These are phyloP conservation scores for Backusella australiensis DNA, from an alignment of 192 early-diverging fungal genomes.

Conservation along the genomic window DNA sequence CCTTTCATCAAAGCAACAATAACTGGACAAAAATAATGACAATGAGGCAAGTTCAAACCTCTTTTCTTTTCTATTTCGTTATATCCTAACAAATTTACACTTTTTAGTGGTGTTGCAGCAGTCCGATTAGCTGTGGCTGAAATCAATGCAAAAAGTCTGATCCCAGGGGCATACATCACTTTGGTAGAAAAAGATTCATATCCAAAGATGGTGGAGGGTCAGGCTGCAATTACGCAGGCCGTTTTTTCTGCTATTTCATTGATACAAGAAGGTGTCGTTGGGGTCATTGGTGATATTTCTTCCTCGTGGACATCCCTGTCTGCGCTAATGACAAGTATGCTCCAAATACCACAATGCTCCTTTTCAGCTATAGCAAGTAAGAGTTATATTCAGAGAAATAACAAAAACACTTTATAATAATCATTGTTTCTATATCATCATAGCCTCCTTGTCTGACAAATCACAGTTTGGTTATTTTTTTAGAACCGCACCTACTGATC, in stretches of 20 bases:
- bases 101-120: conserved; percentile 43
- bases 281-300: conserved; percentile 48
- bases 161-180: conserved; percentile 49
- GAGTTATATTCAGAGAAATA: background rate
- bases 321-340: conserved; percentile 43
- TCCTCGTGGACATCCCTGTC: conserved; percentile 45
- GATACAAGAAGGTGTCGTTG: conserved; percentile 47
- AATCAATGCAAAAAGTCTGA: conserved; percentile 46
- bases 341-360: conserved; percentile 51
- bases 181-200: conserved; percentile 50
- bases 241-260: conserved; percentile 47
- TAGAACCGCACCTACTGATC: conserved; percentile 49
- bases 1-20: conserved; percentile 35
- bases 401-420: background rate
- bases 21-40: conserved; percentile 31
- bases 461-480: conserved; percentile 48
- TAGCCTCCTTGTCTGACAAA: conserved; percentile 48
- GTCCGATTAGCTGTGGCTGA: conserved; percentile 46
- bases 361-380: conserved; percentile 51
- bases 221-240: conserved; percentile 44
- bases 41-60: conserved; percentile 18
- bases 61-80: background rate
- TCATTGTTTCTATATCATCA: conserved; percentile 2
- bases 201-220: conserved; percentile 37
- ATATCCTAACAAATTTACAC: background rate